A percentile compares a stretch with the other conserved stretches of the same genome.
These are phyloP conservation scores for Juncus inflexus DNA, from an alignment of 176 grass and related monocot species.

Conservation along the genomic window DNA sequence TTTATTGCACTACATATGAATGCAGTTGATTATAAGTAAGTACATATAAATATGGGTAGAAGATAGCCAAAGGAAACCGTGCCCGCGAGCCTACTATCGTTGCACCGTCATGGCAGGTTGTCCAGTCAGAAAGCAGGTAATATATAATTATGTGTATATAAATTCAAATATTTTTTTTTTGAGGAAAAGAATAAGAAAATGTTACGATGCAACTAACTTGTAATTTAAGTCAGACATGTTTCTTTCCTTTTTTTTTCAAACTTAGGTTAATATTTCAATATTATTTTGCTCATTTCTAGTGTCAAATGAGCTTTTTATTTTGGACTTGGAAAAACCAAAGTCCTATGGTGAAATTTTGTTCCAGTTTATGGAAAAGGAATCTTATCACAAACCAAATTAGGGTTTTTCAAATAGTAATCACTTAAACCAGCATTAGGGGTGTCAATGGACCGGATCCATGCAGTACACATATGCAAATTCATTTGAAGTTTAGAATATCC, in stretches of 20 bases:
- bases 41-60: slow-evolving; percentile 65
- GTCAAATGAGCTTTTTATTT: slow-evolving; percentile 8
- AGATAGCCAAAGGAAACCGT: slow-evolving; percentile 74
- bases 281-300: background rate
- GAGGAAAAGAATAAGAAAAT: no score
- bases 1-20: background rate
- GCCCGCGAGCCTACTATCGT: slow-evolving; percentile 73
- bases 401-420: no score
- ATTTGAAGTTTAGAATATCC: no score
- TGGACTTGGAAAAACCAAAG: slow-evolving; percentile 14
- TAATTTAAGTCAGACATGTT: no score
- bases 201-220: no score
- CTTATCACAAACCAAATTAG: background rate
- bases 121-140: slow-evolving; percentile 67
- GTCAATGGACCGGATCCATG: no score
- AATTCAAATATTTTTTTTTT: background rate
- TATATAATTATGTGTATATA: background rate
- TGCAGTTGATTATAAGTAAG: background rate
- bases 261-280: no score
- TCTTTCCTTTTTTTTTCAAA: no score
- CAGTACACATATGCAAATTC: no score
- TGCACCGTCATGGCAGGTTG: slow-evolving; percentile 61
- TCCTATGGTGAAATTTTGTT: background rate
- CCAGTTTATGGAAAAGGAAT: background rate
- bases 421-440: no score